Percentiles rank a stretch among this genome's conserved stretches.
Conservation (phyloP, 208 protist species). For the Leptomonas pyrrhocoris region DNA sequence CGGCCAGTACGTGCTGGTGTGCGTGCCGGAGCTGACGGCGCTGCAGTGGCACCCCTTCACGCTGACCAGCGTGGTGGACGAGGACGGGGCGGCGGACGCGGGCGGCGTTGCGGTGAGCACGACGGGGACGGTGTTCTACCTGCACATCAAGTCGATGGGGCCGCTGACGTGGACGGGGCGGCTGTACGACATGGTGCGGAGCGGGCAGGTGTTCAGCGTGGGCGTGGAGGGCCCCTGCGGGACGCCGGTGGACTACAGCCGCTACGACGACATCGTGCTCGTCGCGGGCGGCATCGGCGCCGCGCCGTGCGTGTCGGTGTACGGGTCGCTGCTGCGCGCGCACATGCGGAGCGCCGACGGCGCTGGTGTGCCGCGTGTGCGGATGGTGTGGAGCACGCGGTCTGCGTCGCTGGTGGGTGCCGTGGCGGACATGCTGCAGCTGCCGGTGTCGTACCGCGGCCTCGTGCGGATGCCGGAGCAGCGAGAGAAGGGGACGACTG, state of each 20-base stretch:
- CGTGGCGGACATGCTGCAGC: constrained; percentile 22
- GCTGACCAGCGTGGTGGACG: constrained; percentile 31
- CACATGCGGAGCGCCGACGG: background rate
- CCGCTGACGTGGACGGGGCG: constrained; percentile 46
- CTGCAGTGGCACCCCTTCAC: constrained; percentile 80
- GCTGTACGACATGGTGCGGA: constrained; percentile 34
- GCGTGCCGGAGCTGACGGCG: constrained; percentile 56
- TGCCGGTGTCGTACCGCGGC: constrained; percentile 16
- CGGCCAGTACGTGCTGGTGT: constrained; percentile 60
- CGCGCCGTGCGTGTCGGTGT: constrained; percentile 49
- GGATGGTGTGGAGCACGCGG: constrained; percentile 26
- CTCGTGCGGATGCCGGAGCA: background rate
- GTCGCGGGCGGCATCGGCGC: constrained; percentile 57
- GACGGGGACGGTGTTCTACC: constrained; percentile 25
- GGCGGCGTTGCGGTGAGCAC: background rate
- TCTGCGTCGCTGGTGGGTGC: constrained; percentile 16
- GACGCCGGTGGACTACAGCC: constrained; percentile 34
- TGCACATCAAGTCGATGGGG: constrained; percentile 66
- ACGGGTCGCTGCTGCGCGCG: constrained; percentile 29
- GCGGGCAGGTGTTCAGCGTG: constrained; percentile 32
- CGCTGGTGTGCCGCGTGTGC: constrained; percentile 10
- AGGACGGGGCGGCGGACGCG: constrained; percentile 7
- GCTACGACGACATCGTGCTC: constrained; percentile 43
- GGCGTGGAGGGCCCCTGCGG: constrained; percentile 57
- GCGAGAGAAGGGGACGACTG: background rate